phyloP scores from a whole-genome alignment of 352 stramenopile genomes.

The Globisporangium canariense region DNA sequence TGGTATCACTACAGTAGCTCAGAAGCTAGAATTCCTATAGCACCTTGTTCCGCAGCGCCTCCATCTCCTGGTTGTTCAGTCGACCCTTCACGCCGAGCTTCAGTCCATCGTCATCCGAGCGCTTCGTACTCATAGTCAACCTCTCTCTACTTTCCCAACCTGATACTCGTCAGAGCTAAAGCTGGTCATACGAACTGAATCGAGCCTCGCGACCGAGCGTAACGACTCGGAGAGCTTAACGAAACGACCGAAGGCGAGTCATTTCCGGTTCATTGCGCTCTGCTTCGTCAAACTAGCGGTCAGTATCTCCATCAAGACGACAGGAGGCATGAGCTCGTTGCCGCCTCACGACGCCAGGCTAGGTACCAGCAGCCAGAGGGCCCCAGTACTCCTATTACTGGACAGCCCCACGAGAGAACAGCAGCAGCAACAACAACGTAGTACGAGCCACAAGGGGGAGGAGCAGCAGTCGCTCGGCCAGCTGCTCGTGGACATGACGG shows the following conservation, averaged over 20 bases:
- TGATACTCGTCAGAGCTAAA: neutral
- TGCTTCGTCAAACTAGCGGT: neutral
- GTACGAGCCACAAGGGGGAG: neutral
- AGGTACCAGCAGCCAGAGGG: neutral
- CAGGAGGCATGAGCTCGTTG: slow-evolving; percentile 5
- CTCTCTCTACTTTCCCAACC: neutral
- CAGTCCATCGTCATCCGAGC: slow-evolving; percentile 11
- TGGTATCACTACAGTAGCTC: neutral
- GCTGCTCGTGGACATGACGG: slow-evolving; percentile 61
- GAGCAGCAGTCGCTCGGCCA: slow-evolving; percentile 25
- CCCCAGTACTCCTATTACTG: slow-evolving; percentile 11
- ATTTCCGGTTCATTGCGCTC: neutral
- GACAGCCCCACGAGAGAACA: slow-evolving; percentile 13
- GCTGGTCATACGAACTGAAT: neutral
- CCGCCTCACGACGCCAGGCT: neutral
- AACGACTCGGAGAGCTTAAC: neutral
- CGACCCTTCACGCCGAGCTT: slow-evolving; percentile 41
- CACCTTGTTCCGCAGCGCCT: slow-evolving; percentile 50
- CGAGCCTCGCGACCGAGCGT: neutral
- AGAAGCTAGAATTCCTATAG: neutral
- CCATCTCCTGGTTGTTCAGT: slow-evolving; percentile 70
- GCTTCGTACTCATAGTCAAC: neutral
- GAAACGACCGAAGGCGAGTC: neutral
- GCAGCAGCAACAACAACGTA: neutral
- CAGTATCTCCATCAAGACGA: neutral